phyloP scores from a whole-genome alignment of 2,329 filamentous ascomycete species.

The Pestalotiopsis sp. region DNA sequence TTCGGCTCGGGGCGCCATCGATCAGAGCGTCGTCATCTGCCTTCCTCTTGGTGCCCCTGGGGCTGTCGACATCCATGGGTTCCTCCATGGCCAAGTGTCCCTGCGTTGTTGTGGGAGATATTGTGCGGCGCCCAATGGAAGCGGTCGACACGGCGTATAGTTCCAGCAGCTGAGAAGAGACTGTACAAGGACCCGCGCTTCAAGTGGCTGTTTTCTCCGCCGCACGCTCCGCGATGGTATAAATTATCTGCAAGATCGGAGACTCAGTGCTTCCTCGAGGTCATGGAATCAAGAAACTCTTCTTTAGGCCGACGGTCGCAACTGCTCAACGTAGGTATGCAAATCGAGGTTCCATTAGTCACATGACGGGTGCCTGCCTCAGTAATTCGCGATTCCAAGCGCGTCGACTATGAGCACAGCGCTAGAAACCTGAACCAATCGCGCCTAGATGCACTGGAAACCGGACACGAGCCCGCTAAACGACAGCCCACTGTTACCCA shows the following conservation, averaged over 20 bases:
- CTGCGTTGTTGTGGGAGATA: neutral
- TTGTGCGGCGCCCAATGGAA: neutral
- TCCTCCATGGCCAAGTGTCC: constrained; percentile 30
- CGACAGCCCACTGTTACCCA: too few species aligned
- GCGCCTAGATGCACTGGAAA: neutral
- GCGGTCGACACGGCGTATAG: neutral
- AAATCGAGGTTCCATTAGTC: neutral
- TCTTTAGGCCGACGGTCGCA: neutral
- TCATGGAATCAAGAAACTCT: neutral
- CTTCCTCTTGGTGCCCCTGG: constrained; percentile 53
- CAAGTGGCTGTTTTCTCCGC: neutral
- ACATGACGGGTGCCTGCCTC: constrained; percentile 4
- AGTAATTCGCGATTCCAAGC: neutral
- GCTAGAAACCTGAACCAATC: neutral
- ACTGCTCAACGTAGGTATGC: neutral
- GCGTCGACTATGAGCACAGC: neutral
- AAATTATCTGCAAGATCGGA: neutral
- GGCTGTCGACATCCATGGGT: constrained; percentile 46
- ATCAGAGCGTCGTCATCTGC: constrained; percentile 39
- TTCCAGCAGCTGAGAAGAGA: neutral
- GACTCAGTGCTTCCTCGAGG: neutral
- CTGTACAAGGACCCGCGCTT: neutral
- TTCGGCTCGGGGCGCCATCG: constrained; percentile 41
- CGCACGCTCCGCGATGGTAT: neutral
- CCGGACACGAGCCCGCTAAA: neutral